Base-by-base conservation (phyloP, 2,329 filamentous ascomycete species). In the Aspergillus sp. region DNA sequence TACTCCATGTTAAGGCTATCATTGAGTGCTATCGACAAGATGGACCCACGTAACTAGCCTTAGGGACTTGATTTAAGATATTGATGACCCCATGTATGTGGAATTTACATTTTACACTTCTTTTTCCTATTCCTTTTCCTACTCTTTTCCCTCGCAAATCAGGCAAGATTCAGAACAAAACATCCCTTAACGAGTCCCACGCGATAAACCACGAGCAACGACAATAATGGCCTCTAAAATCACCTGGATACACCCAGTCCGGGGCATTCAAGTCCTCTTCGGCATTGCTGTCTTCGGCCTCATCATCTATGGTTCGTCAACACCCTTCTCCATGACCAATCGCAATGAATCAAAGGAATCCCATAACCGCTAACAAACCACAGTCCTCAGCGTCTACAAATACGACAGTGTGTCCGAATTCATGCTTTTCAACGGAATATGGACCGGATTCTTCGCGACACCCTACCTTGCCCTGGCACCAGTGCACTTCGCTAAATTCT, bases 371-470 rank as follows among this genome's bases (percentile, higher is more conserved):
- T 19, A 37, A 37, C n/a, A 37, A 19, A 1, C 17, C 9, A 37
- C 17, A 37, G 33, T 37, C 33, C 33, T 37, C 33, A 37, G 33
- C 33, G 41, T 27, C 41, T 43, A 43, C 17, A 22, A 43, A 43
- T 59, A 58, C 55, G 58, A 55, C 6, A 59, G 50, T 27, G 49
- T 53, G 12, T 27, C 55, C 39, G 56, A 60, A 37, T 60, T 46
- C 44, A 57, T 59, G 55, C 57, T 59, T 25, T 60, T 60, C 53
- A 55, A 54, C 39, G 58, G 58, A 45, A 59, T 57, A 51, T 60
- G 58, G 58, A 60, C 58, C 38, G 43, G 50, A 20, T 54, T 46
- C 35, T 44, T 60, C 38, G 57, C 57, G 25, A 46, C 59, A 3
- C 55, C 58, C 19, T 60, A 60, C 49, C 45, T 60, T 9, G 58